These are phyloP conservation scores for Diaporthe ampelina DNA, from an alignment of 2,329 filamentous ascomycete species.

Conservation along the genomic window DNA sequence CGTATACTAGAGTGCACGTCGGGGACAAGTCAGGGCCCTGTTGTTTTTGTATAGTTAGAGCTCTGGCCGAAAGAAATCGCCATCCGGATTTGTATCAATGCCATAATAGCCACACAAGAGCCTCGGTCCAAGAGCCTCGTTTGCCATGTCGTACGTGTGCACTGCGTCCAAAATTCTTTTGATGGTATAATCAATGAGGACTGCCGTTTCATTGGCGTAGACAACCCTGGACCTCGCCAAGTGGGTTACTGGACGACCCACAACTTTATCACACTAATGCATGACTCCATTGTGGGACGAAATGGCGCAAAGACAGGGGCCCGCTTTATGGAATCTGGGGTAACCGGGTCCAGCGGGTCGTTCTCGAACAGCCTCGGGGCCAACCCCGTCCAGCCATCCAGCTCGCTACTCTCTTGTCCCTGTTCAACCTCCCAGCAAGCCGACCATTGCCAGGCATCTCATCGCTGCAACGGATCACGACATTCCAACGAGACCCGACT, in stretches of 20 bases:
- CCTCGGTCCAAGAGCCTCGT: neutral
- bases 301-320: slow-evolving; percentile 36
- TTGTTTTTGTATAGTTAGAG: no score
- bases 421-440: slow-evolving; percentile 10
- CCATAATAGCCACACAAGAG: neutral
- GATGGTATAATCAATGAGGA: neutral
- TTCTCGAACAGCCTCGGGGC: neutral
- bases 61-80: neutral
- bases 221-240: neutral
- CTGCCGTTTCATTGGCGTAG: neutral
- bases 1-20: slow-evolving; percentile 50
- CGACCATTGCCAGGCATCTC: slow-evolving; percentile 19
- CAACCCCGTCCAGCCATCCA: neutral
- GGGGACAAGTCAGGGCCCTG: no score
- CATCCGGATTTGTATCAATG: neutral
- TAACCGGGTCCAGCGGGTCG: slow-evolving; percentile 20
- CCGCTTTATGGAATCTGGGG: slow-evolving; percentile 37
- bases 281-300: slow-evolving; percentile 37
- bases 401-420: neutral
- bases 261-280: slow-evolving; percentile 33
- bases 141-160: neutral
- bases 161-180: no score
- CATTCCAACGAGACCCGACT: slow-evolving; percentile 20
- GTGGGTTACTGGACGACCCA: neutral
- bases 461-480: slow-evolving; percentile 28